Conservation (phyloP, 345 rosid species). For the Rhodamnia rubescens region DNA sequence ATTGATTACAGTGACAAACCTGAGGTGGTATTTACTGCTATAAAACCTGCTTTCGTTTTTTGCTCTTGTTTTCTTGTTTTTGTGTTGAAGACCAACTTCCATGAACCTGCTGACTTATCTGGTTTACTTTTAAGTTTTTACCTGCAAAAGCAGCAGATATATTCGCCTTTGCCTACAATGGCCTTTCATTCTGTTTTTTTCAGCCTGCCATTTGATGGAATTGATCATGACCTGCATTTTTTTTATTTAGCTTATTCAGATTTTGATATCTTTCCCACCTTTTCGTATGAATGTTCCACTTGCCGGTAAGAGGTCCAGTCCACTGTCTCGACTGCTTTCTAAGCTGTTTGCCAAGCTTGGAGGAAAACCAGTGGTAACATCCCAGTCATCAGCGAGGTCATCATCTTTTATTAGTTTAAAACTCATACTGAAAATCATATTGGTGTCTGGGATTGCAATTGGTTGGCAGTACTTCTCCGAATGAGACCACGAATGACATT, state of each 20-base stretch:
- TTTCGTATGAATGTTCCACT: constrained; percentile 5
- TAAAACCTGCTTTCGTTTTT: neutral
- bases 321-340: constrained; percentile 27
- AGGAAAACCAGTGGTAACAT: constrained; percentile 27
- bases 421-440: constrained; percentile 34
- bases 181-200: neutral
- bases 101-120: neutral
- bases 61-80: neutral
- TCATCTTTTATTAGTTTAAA: constrained; percentile 32
- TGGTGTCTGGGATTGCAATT: constrained; percentile 52
- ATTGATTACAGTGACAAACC: too few species aligned
- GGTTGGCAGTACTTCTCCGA: constrained; percentile 52
- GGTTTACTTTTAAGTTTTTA: neutral
- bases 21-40: neutral
- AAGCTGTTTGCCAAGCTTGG: constrained; percentile 49
- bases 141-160: neutral
- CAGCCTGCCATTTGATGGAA: neutral
- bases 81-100: neutral
- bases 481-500: neutral
- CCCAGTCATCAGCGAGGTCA: constrained; percentile 3
- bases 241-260: neutral
- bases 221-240: neutral
- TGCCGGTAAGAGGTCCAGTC: constrained; percentile 32
- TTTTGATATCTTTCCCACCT: neutral
- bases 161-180: neutral